Evolutionary conservation across 83 land plant species (phyloP).

Genomic region (Larix sibirica): DNA sequence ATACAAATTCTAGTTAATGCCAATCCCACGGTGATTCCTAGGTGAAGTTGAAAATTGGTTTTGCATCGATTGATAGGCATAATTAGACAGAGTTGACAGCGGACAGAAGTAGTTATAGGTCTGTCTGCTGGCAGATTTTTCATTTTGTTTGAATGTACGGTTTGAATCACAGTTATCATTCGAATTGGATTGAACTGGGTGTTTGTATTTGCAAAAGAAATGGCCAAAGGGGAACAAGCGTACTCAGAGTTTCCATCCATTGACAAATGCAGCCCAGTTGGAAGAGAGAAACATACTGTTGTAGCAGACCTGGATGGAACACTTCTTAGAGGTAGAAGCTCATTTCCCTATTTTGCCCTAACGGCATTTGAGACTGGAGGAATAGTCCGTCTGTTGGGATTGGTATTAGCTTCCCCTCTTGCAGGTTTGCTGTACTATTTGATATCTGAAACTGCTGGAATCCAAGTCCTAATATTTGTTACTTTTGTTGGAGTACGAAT

Average conservation of each 20-base stretch:
- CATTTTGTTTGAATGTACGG: no score
- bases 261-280: background rate
- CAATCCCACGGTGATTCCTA: no score
- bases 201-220: no score
- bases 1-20: no score
- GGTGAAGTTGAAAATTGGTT: no score
- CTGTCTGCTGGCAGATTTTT: no score
- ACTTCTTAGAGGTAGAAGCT: constrained; percentile 46
- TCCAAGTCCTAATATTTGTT: constrained; percentile 53
- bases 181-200: no score
- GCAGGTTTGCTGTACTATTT: constrained; percentile 46
- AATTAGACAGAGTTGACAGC: no score
- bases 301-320: constrained; percentile 74
- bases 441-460: constrained; percentile 60
- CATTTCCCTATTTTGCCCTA: constrained; percentile 72
- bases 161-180: no score
- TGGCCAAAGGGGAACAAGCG: no score
- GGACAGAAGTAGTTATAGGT: no score
- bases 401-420: constrained; percentile 50
- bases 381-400: constrained; percentile 36
- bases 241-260: background rate
- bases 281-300: constrained; percentile 22
- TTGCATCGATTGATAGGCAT: no score
- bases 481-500: constrained; percentile 43
- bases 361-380: constrained; percentile 60